Evolutionary conservation across 2,329 filamentous ascomycete species (phyloP).

Genomic region (Colletotrichum sansevieriae): DNA sequence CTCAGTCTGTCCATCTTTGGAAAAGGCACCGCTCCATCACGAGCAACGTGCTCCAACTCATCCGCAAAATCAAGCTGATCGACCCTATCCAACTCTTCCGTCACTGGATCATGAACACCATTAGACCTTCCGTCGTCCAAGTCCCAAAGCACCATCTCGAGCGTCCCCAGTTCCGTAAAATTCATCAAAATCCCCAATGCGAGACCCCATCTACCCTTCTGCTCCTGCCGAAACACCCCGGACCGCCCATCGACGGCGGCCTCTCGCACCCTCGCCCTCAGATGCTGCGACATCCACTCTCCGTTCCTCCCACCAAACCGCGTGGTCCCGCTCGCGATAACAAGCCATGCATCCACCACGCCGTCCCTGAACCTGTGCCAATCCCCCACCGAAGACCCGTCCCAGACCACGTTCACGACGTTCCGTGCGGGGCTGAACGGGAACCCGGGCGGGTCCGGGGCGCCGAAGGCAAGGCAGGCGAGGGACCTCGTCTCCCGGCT

Average conservation of each 20-base stretch:
- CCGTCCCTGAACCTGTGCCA: neutral
- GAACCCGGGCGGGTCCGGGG: slow-evolving; percentile 6
- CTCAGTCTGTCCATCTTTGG: neutral
- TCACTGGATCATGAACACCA: neutral
- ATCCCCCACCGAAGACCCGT: neutral
- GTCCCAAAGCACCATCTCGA: neutral
- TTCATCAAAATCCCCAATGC: slow-evolving; percentile 1
- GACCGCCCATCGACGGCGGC: neutral
- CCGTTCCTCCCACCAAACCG: neutral
- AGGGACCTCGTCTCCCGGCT: slow-evolving; percentile 9
- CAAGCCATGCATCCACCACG: neutral
- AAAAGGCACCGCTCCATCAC: neutral
- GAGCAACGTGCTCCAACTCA: neutral
- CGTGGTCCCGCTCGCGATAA: neutral
- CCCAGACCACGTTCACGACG: neutral
- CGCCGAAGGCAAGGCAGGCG: neutral
- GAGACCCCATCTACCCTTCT: neutral
- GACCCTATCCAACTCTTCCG: neutral
- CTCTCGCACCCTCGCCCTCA: neutral
- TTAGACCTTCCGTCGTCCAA: neutral
- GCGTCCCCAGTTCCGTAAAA: neutral
- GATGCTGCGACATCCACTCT: slow-evolving; percentile 8
- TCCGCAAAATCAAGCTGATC: slow-evolving; percentile 2
- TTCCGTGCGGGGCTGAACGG: slow-evolving; percentile 17
- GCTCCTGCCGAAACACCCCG: neutral